A percentile compares a stretch with the other conserved stretches of the same genome.
phyloP scores from a whole-genome alignment of 305 asterid genomes.

The Coffea humblotiana region DNA sequence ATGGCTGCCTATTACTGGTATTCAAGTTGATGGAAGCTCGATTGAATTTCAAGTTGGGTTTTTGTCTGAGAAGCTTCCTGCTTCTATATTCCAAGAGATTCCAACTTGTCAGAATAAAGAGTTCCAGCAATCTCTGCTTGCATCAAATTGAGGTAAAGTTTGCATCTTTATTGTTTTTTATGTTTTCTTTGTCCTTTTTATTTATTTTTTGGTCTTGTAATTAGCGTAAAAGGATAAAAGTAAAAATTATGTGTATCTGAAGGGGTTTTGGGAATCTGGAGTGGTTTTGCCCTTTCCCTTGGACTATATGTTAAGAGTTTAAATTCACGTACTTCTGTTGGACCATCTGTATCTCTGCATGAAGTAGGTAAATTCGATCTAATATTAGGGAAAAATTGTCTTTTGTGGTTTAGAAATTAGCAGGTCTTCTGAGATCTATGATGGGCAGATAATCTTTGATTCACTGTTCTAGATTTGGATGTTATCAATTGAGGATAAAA shows the following conservation, averaged over 20 bases:
- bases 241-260: too few species aligned
- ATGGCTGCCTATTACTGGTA: conserved; percentile 63
- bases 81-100: conserved; percentile 43
- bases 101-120: conserved; percentile 46
- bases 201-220: background rate
- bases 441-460: background rate
- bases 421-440: background rate
- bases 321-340: background rate
- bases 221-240: too few species aligned
- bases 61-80: conserved; percentile 53
- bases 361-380: background rate
- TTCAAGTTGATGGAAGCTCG: conserved; percentile 47
- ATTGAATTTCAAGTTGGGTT: conserved; percentile 64
- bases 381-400: background rate
- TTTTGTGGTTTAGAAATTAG: background rate
- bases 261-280: background rate
- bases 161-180: background rate
- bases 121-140: conserved; percentile 26
- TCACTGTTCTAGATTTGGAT: background rate
- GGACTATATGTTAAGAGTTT: too few species aligned
- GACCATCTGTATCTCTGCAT: background rate
- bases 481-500: background rate
- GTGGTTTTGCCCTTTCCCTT: background rate
- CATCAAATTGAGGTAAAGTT: conserved; percentile 46
- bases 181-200: background rate